Percentiles rank a stretch among this genome's conserved stretches.
Evolutionary conservation across 1,284 basidiomycete species (phyloP).

Genomic region (Leucoagaricus sp.): DNA sequence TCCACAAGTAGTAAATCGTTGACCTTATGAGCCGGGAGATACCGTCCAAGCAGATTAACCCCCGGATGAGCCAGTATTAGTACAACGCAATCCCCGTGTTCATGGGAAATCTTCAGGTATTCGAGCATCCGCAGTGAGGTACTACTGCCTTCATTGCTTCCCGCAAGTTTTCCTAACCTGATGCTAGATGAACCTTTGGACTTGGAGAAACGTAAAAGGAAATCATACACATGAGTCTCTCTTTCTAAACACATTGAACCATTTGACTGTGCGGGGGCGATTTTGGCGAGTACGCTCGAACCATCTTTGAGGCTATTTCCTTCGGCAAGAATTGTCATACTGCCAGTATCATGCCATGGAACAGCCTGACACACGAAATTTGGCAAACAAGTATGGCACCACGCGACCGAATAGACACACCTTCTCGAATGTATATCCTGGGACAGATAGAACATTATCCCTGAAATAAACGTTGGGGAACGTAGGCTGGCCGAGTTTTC

Average conservation of each 20-base stretch:
- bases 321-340: constrained; percentile 65
- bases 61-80: constrained; percentile 68
- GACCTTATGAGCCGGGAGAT: constrained; percentile 65
- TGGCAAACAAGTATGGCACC: background rate
- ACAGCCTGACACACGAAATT: constrained; percentile 42
- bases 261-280: constrained; percentile 67
- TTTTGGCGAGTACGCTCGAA: constrained; percentile 67
- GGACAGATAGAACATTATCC: constrained; percentile 61
- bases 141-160: constrained; percentile 51
- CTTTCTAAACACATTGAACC: constrained; percentile 70
- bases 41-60: constrained; percentile 62
- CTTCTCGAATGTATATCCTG: constrained; percentile 71
- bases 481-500: constrained; percentile 47
- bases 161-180: constrained; percentile 55
- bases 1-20: constrained; percentile 69
- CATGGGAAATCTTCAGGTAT: constrained; percentile 61
- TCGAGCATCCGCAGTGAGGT: constrained; percentile 61
- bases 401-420: constrained; percentile 31
- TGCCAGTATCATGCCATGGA: constrained; percentile 71
- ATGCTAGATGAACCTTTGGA: background rate
- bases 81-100: constrained; percentile 65
- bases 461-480: constrained; percentile 48
- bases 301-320: constrained; percentile 71
- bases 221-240: constrained; percentile 66
- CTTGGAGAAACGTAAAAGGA: background rate